Percentiles rank a stretch among this genome's conserved stretches.
phyloP scores from a whole-genome alignment of 2,329 filamentous ascomycete genomes.

The Hansfordia pulvinata region DNA sequence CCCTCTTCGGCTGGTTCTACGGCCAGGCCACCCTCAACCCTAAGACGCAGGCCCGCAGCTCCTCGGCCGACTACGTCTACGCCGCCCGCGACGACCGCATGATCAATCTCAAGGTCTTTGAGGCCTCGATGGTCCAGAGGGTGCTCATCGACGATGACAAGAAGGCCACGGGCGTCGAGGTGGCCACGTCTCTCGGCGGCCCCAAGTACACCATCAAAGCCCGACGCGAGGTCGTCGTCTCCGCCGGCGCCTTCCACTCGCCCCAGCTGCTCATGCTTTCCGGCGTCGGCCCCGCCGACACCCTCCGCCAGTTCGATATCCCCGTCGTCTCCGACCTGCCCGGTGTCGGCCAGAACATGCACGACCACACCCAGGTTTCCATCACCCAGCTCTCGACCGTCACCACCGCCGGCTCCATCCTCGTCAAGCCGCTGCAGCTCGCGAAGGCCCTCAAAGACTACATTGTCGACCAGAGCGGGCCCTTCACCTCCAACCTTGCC shows the following conservation, averaged over 20 bases:
- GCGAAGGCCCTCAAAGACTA: slow-evolving; percentile 57
- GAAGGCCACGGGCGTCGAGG: not conserved
- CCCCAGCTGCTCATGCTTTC: slow-evolving; percentile 5
- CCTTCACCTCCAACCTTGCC: slow-evolving; percentile 43
- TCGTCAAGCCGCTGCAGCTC: slow-evolving; percentile 29
- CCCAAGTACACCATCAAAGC: not conserved
- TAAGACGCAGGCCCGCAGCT: not conserved
- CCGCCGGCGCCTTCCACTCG: slow-evolving; percentile 3
- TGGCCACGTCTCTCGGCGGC: not conserved
- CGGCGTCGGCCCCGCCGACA: slow-evolving; percentile 12
- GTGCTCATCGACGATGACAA: not conserved
- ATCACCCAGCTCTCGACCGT: slow-evolving; percentile 1
- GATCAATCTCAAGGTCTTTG: not conserved
- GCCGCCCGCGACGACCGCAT: not conserved
- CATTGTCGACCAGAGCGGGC: slow-evolving; percentile 49
- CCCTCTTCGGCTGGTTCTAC: not conserved
- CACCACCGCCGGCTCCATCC: not conserved
- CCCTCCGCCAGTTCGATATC: slow-evolving; percentile 14
- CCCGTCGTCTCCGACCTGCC: slow-evolving; percentile 14
- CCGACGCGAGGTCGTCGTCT: not conserved
- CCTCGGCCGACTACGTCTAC: not conserved
- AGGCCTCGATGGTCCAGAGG: not conserved
- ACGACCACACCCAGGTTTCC: slow-evolving; percentile 12
- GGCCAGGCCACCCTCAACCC: not conserved
- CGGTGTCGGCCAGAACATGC: slow-evolving; percentile 19